Evolutionary conservation across 495 filamentous ascomycete species (phyloP).

Genomic region (Aspergillus incahuasiensis): DNA sequence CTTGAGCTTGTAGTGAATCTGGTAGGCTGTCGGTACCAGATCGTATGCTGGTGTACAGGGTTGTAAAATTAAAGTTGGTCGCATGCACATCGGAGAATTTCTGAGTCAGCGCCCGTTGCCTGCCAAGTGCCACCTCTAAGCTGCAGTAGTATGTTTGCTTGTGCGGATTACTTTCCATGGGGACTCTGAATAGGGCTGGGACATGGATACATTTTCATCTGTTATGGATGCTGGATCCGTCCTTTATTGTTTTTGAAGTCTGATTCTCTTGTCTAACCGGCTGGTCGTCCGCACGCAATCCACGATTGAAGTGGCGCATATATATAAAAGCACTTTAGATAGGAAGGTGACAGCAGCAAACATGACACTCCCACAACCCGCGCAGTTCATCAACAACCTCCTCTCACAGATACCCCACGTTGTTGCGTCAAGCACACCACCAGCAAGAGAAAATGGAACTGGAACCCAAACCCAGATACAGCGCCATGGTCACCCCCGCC

Average conservation of each 20-base stretch:
- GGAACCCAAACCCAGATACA: conserved; percentile 10
- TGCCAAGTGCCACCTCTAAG: background rate
- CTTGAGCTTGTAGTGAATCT: background rate
- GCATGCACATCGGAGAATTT: conserved; percentile 18
- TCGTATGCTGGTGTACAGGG: background rate
- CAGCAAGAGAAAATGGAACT: background rate
- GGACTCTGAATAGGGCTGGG: too few species aligned
- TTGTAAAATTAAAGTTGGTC: conserved; percentile 10
- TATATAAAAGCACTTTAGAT: background rate
- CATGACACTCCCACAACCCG: conserved; percentile 1
- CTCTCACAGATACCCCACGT: conserved; percentile 22
- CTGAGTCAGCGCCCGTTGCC: conserved; percentile 11
- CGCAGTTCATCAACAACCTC: conserved; percentile 28
- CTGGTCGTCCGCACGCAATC: background rate
- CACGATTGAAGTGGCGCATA: background rate
- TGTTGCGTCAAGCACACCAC: background rate
- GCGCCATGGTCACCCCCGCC: conserved; percentile 14
- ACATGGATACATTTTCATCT: background rate
- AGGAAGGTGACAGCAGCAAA: background rate
- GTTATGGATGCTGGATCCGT: background rate
- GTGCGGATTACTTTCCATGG: too few species aligned
- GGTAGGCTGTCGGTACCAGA: background rate
- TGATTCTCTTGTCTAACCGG: background rate
- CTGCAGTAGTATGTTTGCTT: too few species aligned
- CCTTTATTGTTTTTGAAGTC: background rate